A percentile compares a stretch with the other conserved stretches of the same genome.
Conservation (phyloP, 108 stramenopile species). For the Discostella pseudostelligera region DNA sequence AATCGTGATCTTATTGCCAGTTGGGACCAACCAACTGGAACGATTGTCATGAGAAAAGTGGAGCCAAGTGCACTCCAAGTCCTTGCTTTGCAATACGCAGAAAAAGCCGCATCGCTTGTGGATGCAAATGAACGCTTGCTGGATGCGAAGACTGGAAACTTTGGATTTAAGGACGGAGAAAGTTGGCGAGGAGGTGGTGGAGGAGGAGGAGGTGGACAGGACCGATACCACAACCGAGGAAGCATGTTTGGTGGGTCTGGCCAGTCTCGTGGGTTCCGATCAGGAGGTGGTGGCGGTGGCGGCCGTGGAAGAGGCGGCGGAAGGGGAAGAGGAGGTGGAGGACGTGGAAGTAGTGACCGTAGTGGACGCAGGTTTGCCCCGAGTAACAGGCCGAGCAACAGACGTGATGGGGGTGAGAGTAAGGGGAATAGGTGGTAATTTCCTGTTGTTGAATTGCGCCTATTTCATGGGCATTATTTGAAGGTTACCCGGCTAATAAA, state of each 20-base stretch:
- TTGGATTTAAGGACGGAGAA: constrained; percentile 72
- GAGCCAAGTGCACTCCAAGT: constrained; percentile 89
- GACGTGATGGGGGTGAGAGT: constrained; percentile 21
- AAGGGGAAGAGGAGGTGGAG: constrained; percentile 38
- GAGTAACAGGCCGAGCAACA: constrained; percentile 15
- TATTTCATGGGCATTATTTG: too few relatives aligned
- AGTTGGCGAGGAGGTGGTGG: constrained; percentile 45
- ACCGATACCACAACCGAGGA: constrained; percentile 29
- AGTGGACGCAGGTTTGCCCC: constrained; percentile 25
- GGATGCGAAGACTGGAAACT: constrained; percentile 83
- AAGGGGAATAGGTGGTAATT: constrained; percentile 35
- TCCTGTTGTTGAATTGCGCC: too few relatives aligned
- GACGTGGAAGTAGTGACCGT: constrained; percentile 36
- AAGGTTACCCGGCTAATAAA: too few relatives aligned
- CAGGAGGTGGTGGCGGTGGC: constrained; percentile 34
- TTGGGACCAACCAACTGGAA: constrained; percentile 98
- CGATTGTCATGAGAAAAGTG: constrained; percentile 88
- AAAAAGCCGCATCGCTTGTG: constrained; percentile 86
- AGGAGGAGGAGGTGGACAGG: constrained; percentile 46
- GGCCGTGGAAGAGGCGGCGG: constrained; percentile 36
- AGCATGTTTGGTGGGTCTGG: constrained; percentile 15
- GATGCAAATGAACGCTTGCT: constrained; percentile 96
- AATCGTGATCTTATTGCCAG: constrained; percentile 87
- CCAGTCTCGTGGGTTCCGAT: constrained; percentile 38
- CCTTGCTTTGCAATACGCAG: constrained; percentile 91